phyloP scores from a whole-genome alignment of 2,329 filamentous ascomycete genomes.

The Pseudovirgaria hyperparasitica region DNA sequence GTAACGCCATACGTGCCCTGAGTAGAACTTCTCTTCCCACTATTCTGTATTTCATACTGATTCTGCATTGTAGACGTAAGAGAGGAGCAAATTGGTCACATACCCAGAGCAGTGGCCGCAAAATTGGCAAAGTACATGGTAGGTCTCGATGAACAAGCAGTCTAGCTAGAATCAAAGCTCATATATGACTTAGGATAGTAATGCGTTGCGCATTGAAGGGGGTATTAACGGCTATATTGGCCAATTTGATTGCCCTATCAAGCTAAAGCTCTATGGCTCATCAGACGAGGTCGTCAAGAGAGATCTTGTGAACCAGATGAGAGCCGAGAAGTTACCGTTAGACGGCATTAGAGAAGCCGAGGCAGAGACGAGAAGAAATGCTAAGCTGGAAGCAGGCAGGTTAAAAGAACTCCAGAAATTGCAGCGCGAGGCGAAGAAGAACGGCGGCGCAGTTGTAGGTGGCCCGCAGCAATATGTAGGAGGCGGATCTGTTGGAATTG shows the following conservation, averaged over 20 bases:
- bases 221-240: constrained; percentile 54
- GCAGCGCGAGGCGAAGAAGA: constrained; percentile 18
- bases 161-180: not conserved
- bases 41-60: not conserved
- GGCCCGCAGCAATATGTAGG: constrained; percentile 4
- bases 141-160: not conserved
- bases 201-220: constrained; percentile 53
- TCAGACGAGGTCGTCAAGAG: constrained; percentile 39
- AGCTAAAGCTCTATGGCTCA: constrained; percentile 57
- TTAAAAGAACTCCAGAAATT: no score
- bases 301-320: constrained; percentile 48
- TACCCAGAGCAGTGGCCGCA: constrained; percentile 52
- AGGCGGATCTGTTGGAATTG: constrained; percentile 10
- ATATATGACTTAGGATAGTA: no score
- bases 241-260: constrained; percentile 58
- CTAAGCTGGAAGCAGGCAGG: constrained; percentile 12
- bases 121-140: constrained; percentile 64
- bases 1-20: constrained; percentile 2
- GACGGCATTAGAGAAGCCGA: constrained; percentile 30
- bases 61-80: constrained; percentile 51
- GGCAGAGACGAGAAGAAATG: constrained; percentile 38
- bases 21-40: not conserved
- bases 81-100: constrained; percentile 65
- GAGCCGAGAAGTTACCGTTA: constrained; percentile 48
- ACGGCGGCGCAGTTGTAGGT: constrained; percentile 19